Base-by-base conservation (phyloP, 345 rosid genomes). In the Populus simonii region DNA sequence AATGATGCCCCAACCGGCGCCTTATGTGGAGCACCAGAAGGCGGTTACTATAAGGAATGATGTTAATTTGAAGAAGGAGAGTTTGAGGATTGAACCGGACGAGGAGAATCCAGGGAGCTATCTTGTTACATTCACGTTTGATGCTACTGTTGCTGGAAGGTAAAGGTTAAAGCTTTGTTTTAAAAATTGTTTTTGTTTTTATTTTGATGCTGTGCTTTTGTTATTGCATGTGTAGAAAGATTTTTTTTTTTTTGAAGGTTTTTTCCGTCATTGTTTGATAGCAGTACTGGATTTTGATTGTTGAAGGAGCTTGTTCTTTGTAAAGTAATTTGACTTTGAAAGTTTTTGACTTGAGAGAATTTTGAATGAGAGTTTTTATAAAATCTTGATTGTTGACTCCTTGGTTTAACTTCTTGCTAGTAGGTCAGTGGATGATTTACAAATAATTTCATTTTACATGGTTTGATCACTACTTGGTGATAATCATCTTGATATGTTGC, bases 71-170 rank as follows among this genome's bases (percentile, higher is more conserved):
- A 96, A 91, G 89, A 94, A 91, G 88, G 99, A 96, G 82, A 86
- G 86, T 74, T 84, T 96, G 87, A 83, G 79, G 83, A 80, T 96
- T 33, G 94, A 86, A 74, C 68, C 88, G 16, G 99, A 96, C 73
- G 89, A 85, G 53, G 90, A 90, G 33, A 33, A 45, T 75, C 91
- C 94, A 15, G 97, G 94, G 79, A 88, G 85, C 74, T 88, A 85
- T 62, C 87, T 96, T 70, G 92, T 94, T 84, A 75, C 98, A 13
- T 96, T 96, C 86, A 90, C 92, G 61, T 96, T 96, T 84, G 99
- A 96, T 84, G 98, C 99, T 20, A 89, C 96, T 43, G 97, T 92
- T 79, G 84, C 89, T 65, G 95, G 98, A 39, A 90, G 99, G 98
- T 93, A 82, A 73, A 51, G 73, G 23, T 10, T 73, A 25, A 55